phyloP scores from a whole-genome alignment of 2,329 filamentous ascomycete species.

The Tolypocladium album region DNA sequence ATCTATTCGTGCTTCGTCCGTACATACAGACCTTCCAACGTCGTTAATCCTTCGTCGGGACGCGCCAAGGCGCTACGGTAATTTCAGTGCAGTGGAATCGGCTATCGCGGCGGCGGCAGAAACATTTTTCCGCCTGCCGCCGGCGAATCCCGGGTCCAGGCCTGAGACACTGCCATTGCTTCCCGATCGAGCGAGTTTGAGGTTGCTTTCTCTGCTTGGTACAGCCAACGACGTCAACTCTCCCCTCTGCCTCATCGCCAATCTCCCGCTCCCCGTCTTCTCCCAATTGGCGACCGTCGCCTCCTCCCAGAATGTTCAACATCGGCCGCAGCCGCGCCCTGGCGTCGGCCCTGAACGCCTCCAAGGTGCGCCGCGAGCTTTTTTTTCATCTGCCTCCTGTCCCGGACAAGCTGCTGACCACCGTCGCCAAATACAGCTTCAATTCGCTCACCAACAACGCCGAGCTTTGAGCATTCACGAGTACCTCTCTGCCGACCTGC shows the following conservation, averaged over 20 bases:
- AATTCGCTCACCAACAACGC: constrained; percentile 54
- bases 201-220: neutral
- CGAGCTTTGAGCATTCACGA: constrained; percentile 95
- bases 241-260: constrained; percentile 4
- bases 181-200: constrained; percentile 8
- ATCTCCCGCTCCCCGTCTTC: constrained; percentile 8
- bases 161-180: constrained; percentile 5
- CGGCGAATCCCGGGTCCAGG: constrained; percentile 11
- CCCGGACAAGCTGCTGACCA: constrained; percentile 1
- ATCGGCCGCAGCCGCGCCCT: constrained; percentile 72
- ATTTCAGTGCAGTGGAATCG: neutral
- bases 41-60: too few species aligned
- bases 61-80: too few species aligned
- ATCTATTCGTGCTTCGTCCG: too few species aligned
- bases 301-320: constrained; percentile 63
- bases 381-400: constrained; percentile 5
- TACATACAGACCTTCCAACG: too few species aligned
- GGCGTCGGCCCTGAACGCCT: constrained; percentile 67
- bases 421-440: constrained; percentile 9
- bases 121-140: constrained; percentile 5
- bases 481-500: constrained; percentile 88
- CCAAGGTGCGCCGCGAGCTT: constrained; percentile 47
- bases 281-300: constrained; percentile 7
- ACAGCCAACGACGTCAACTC: constrained; percentile 2
- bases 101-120: neutral